A percentile compares a stretch with the other conserved stretches of the same genome.
Evolutionary conservation across 495 filamentous ascomycete species (phyloP).

Genomic region (Parathielavia hyrcaniae): DNA sequence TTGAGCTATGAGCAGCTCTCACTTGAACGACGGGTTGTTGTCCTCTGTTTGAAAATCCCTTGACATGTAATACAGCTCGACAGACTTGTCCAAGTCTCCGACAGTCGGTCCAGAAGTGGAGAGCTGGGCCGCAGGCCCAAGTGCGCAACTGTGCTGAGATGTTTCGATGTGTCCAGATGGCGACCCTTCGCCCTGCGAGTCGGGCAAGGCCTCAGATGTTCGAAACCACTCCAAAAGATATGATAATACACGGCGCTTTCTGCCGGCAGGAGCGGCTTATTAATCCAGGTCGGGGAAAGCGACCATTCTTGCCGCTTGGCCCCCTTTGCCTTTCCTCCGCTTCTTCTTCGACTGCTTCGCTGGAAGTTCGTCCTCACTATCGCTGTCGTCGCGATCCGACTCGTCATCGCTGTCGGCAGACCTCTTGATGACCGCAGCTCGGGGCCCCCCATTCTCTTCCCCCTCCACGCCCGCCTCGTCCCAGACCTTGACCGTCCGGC

Average conservation of each 20-base stretch:
- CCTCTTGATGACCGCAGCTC: conserved; percentile 42
- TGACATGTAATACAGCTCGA: neutral
- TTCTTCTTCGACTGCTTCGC: conserved; percentile 39
- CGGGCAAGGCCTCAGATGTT: neutral
- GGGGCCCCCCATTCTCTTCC: conserved; percentile 40
- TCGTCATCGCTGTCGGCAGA: conserved; percentile 39
- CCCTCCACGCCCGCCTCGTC: conserved; percentile 37
- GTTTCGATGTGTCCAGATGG: neutral
- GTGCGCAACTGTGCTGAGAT: conserved; percentile 1
- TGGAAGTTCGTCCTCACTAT: conserved; percentile 43
- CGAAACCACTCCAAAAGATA: neutral
- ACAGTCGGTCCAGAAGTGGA: neutral
- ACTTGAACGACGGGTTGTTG: too few relatives aligned
- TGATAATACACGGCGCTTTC: neutral
- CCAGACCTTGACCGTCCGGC: conserved; percentile 81
- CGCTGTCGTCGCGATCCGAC: conserved; percentile 31
- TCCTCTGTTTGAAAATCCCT: neutral
- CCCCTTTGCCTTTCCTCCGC: conserved; percentile 43
- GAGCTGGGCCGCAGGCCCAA: neutral
- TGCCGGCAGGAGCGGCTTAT: conserved; percentile 12
- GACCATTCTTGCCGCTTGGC: conserved; percentile 11
- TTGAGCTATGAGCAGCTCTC: too few relatives aligned
- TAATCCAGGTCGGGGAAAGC: conserved; percentile 35
- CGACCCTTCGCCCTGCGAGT: neutral
- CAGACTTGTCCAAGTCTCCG: neutral